Base-by-base conservation (phyloP, 2,329 filamentous ascomycete species). In the Epichloe baconii region DNA sequence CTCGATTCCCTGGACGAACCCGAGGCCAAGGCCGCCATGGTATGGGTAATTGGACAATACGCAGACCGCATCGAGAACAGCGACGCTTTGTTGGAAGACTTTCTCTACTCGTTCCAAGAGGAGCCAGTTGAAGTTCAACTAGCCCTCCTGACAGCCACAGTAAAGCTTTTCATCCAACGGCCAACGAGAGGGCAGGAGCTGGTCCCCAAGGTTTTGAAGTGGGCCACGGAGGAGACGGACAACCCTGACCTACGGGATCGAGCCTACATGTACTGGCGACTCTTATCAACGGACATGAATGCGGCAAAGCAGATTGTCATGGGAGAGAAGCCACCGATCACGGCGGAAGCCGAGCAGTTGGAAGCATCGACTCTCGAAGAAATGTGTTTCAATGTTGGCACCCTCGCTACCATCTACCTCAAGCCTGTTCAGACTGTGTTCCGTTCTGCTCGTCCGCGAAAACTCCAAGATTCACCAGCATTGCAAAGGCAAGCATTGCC, bases 261-360 rank as follows among this genome's bases (percentile, higher is more conserved):
- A 60, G 93, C 93, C 0, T 98, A 96, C 73, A 97, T 98, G 90
- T 98, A 98, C 74, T 98, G 93, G 93, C 87, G 93, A 4, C 77
- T 98, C 14, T 77, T 98, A 2, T 95, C 89, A 1, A 94, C 89
- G 0, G 90, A 96, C 65, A 91, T 95, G 59, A 82, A 84, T 47
- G 81, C 85, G 0, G 93, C 93, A 2, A 93, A 86, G 64, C 75
- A 82, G 55, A 81, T 98, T 48, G 90, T 98, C 57, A 97, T 98
- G 91, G 91, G 93, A 53, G 86, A 95, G 59, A 98, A 98, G 66
- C 93, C 93, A 6, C 80, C 91, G 7, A 97, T 98, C 67, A 95
- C 90, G 1, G 91, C 93, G 36, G 93, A 98, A 68, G 90, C 87
- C 31, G 93, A 98, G 70, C 91, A 91, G 58, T 78, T 98, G 2